Base-by-base conservation (phyloP, 1,284 basidiomycete genomes). In the Sporisorium reilianum region DNA sequence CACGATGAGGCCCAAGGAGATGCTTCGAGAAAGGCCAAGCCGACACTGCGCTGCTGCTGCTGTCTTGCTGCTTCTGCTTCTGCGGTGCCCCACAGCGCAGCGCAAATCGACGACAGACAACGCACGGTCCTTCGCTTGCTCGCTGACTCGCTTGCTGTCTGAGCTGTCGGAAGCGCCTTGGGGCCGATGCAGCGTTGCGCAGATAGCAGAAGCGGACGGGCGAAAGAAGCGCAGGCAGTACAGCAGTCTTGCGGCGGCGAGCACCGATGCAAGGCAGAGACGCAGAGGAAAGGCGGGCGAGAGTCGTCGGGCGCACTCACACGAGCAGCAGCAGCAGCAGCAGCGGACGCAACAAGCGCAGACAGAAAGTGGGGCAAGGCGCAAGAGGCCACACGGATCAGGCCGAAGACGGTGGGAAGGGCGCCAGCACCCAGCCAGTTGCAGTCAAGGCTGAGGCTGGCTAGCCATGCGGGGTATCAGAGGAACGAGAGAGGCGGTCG, bases 1-100 rank as follows among this genome's bases (percentile, higher is more conserved):
- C 41, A 53, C 50, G 56, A 55, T 48, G 64, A 30, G 22, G 30
- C 50, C 23, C 32, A n/a, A n/a, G 22, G 45, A 41, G 11, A 22
- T 28, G 46, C 38, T 18, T 50, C 40, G 34, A 40, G 55, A 26
- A 59, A 55, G 66, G 63, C 49, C 61, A 53, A 53, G 49, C 53
- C 25, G 16, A 30, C 32, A 26, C 46, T 32, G 32, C 4, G 25
- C 59, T 41, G 49, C 14, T 36, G 48, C 12, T 50, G 48, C 30
- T 11, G 28, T 30, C 28, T 30, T 30, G 14, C 26, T 40, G 52
- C n/a, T n/a, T 20, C 23, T 32, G 22, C 18, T 32, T 25, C 41
- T 23, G 44, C 23, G 42, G 22, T 25, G 9, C 6, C 42, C 23
- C 12, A 14, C 42, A 45, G 25, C 18, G 14, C 36, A 38, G 3